Conservation (phyloP, 495 filamentous ascomycete genomes). For the Aspergillus leporis region DNA sequence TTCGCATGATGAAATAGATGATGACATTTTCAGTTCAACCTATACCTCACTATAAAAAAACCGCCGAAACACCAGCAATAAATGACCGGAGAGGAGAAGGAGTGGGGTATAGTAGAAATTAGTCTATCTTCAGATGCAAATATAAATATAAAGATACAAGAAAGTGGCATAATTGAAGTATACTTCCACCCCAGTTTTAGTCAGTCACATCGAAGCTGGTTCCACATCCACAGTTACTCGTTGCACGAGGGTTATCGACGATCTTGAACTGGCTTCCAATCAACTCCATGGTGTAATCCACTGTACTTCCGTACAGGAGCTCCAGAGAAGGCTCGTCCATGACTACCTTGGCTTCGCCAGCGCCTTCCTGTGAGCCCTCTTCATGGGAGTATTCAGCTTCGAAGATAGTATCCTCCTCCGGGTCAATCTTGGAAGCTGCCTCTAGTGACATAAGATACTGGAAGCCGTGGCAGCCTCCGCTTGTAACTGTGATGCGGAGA, state of each 20-base stretch:
- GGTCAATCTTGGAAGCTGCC: slow-evolving; percentile 54
- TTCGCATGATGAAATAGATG: slow-evolving; percentile 26
- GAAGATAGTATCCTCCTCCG: slow-evolving; percentile 75
- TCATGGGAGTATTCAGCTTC: slow-evolving; percentile 32
- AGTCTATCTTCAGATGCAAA: slow-evolving; percentile 12
- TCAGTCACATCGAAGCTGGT: slow-evolving; percentile 94
- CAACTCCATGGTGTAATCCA: slow-evolving; percentile 94
- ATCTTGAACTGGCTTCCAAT: slow-evolving; percentile 99
- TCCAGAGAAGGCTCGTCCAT: slow-evolving; percentile 88
- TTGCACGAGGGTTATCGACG: slow-evolving; percentile 85
- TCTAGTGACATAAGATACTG: slow-evolving; percentile 93
- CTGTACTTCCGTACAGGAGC: slow-evolving; percentile 84
- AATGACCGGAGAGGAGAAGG: neutral
- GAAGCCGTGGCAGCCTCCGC: slow-evolving; percentile 95
- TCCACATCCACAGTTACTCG: slow-evolving; percentile 94
- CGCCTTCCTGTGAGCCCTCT: slow-evolving; percentile 31
- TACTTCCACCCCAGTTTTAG: slow-evolving; percentile 24
- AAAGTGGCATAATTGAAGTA: neutral
- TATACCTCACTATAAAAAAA: slow-evolving; percentile 22
- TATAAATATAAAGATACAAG: slow-evolving; percentile 8
- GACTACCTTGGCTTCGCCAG: slow-evolving; percentile 74
- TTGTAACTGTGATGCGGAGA: slow-evolving; percentile 86
- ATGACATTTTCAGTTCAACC: slow-evolving; percentile 12
- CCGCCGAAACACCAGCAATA: neutral
- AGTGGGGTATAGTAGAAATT: slow-evolving; percentile 16